Conservation (phyloP, 768 basidiomycete species). For the Erythrobasidium yunnanense region DNA sequence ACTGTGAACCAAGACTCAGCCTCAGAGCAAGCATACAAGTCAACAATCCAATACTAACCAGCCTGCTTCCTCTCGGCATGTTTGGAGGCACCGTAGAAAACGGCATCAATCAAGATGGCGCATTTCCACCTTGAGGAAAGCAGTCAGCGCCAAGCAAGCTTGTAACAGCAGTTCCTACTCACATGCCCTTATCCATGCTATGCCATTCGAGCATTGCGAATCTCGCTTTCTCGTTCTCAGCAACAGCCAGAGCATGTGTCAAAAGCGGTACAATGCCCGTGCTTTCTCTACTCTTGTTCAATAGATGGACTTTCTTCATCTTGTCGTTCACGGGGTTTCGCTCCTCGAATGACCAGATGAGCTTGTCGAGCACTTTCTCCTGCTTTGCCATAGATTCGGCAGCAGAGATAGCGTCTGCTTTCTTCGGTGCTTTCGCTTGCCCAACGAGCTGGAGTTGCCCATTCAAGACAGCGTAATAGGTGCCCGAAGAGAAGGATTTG, state of each 20-base stretch:
- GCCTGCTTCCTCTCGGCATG: slow-evolving; percentile 12
- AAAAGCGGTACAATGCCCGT: slow-evolving; percentile 5
- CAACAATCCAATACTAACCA: background rate
- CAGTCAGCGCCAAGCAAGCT: background rate
- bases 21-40: background rate
- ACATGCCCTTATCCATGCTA: slow-evolving; percentile 18
- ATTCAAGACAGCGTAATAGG: slow-evolving; percentile 16
- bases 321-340: background rate
- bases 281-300: background rate
- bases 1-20: background rate
- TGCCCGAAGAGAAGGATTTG: background rate
- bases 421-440: background rate
- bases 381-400: slow-evolving; percentile 7
- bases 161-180: background rate
- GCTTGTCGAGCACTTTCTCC: background rate
- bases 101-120: slow-evolving; percentile 5
- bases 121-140: slow-evolving; percentile 23
- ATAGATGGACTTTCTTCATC: slow-evolving; percentile 11
- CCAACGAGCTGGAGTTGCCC: background rate
- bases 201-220: slow-evolving; percentile 18
- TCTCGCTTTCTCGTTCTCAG: slow-evolving; percentile 13
- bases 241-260: slow-evolving; percentile 11
- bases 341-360: slow-evolving; percentile 2
- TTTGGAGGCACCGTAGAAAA: slow-evolving; percentile 15
- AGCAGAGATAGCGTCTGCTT: background rate